Evolutionary conservation across 139 green algal species (phyloP).

Genomic region (Volvox africanus): DNA sequence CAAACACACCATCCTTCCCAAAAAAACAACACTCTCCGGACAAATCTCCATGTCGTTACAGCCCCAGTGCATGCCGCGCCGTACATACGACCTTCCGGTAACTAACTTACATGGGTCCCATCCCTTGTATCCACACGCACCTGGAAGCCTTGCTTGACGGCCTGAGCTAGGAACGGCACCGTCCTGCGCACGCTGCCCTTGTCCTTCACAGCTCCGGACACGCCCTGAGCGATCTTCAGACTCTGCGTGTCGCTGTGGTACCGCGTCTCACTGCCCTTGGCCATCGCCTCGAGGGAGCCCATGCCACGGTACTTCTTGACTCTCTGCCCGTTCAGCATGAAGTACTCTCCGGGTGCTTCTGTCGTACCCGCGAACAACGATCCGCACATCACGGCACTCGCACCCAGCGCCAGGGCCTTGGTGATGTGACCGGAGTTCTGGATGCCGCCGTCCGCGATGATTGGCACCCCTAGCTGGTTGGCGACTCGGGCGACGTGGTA

Average conservation of each 20-base stretch:
- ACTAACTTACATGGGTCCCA: no score
- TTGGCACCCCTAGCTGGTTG: constrained; percentile 80
- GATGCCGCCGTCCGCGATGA: constrained; percentile 97
- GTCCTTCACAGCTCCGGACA: constrained; percentile 94
- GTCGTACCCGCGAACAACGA: constrained; percentile 95
- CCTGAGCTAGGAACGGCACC: constrained; percentile 87
- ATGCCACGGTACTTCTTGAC: constrained; percentile 98
- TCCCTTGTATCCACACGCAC: constrained; percentile 10
- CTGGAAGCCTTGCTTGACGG: constrained; percentile 94
- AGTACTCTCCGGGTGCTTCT: constrained; percentile 93
- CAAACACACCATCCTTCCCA: no score
- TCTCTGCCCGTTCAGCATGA: constrained; percentile 79
- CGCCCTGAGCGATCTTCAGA: constrained; percentile 97
- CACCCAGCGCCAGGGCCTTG: constrained; percentile 97
- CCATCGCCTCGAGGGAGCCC: constrained; percentile 96
- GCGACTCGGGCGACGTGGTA: constrained; percentile 87
- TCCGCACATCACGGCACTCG: constrained; percentile 95
- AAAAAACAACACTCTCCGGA: no score
- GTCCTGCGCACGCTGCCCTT: constrained; percentile 89
- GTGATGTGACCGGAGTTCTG: constrained; percentile 97
- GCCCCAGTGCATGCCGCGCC: no score
- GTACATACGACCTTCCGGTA: no score
- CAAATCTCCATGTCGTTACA: background rate
- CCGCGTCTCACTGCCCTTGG: constrained; percentile 92
- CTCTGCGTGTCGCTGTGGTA: constrained; percentile 93